Base-by-base conservation (phyloP, 176 grass and related monocot species). In the Metroxylon sagu region DNA sequence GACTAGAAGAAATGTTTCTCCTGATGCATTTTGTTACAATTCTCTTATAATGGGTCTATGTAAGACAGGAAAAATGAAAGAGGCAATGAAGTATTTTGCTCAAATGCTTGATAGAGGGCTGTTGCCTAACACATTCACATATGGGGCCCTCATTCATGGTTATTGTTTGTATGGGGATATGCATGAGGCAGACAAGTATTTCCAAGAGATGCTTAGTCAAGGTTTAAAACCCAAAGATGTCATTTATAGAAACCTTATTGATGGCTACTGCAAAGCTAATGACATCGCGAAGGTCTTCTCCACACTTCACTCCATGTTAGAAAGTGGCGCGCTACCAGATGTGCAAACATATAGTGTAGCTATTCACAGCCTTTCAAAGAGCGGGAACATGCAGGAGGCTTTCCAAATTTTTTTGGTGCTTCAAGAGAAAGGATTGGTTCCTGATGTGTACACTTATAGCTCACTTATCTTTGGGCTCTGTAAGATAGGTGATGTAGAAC, bases 11-110 rank as follows among this genome's bases (percentile, higher is more conserved):
- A 77, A 80, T 57, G 31, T 92, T 72, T 25, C 35, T 10, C 88
- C 88, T 56, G 83, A 92, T 69, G 64, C 85, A 79, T 71, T 75
- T 65, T 87, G 83, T 68, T 87, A 88, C 68, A 88, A 94, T 88
- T 73, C 69, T 48, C 69, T 94, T 31, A 81, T 94, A 59, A 61
- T 67, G 60, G 89, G 89, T 48, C 49, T 94, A 72, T 87, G 70
- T 52, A 84, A 77, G 54, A 71, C 56, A 35, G 74, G 89, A 70
- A 73, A 80, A 48, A 81, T 94, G 75, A 68, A 84, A 55, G 75
- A 81, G 77, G 84, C 80, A 10, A 67, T 53, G n/a, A 68, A 50
- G 17, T 94, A 87, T 77, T 79, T 62, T 21, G 52, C 23, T 18
- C 64, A 85, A 74, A 87, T 94, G 75, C 74, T 54, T 55, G 77